Evolutionary conservation across 352 stramenopile genomes (phyloP), one percentile per base, ranked within the genome.

Genomic region (Globisporangium orthogonon): DNA sequence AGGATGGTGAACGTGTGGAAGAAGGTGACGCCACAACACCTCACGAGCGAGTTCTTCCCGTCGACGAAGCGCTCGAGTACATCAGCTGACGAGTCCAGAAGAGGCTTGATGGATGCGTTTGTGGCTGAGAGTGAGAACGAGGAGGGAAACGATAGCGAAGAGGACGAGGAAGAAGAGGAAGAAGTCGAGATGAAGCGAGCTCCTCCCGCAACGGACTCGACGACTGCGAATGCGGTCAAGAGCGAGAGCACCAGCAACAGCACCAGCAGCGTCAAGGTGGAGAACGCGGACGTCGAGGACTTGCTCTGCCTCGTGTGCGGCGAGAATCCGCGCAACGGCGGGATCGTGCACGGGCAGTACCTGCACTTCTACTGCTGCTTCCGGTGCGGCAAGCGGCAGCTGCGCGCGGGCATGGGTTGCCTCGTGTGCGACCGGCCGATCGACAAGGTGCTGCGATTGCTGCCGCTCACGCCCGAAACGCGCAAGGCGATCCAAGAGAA

Each of bases 301-400:
- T 57, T 91, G 3, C 61, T 76, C 47, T 94, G 85, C 45, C 74
- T 94, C 7, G 67, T 91, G 14, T 94, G 85, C 46, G 56, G 69
- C 17, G 57, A 73, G 56, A 82, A 79, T 23, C 71, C 72, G 7
- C 78, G 83, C 33, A 75, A 91, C 39, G 78, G 80, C 6, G 81
- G 65, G 37, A 63, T 94, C 39, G 67, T 85, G 5, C 85, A 95
- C 50, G 85, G 83, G 37, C 66, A 89, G 50, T 95, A 91, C 54
- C 63, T 93, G 7, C 85, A 95, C 48, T 79, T 87, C 35, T 92
- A 93, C 62, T 83, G 71, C 54, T 95, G 85, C 59, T 95, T 83
- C 47, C 69, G 67, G 7, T 95, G 85, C 56, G 85, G 71, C 6
- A 95, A 92, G 68, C 73, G 67, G 4, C 76, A 89, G 54, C 56